Base-by-base conservation (phyloP, 345 rosid genomes). In the Gossypium stocksii region DNA sequence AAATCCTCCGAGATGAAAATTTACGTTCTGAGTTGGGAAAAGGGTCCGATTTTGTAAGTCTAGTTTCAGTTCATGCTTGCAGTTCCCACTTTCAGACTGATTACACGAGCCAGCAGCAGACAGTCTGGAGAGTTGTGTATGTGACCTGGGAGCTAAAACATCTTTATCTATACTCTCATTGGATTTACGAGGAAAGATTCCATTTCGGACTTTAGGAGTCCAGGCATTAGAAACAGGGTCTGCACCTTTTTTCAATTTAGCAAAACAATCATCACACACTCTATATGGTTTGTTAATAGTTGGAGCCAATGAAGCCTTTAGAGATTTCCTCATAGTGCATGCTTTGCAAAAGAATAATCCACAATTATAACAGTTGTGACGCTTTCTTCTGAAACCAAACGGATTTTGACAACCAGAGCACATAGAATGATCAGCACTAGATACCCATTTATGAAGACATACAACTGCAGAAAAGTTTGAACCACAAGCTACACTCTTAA, bases 361-460 rank as follows among this genome's bases (percentile, higher is more conserved):
- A 68, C 98, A 93, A 71, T 93, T 93, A 82, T 93, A 93, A 84
- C 98, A 93, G 78, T 91, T 93, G 87, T 91, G 98, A 17, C 94
- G 94, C 79, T 94, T 94, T 85, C 97, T 90, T 83, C 90, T 85
- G 66, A 94, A 91, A 71, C 84, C 88, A 77, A 91, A 94, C 56
- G 88, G 91, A 78, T 90, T 89, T 19, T 79, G 97, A 52, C 98
- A 94, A 73, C 88, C 91, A n/a, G 90, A 88, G 82, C 97, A 94
- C 16, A 85, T 66, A 22, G 93, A 88, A 70, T 90, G 91, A 78
- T 89, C 96, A 71, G 86, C 83, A 72, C 86, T 84, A 41, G 90
- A 77, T 72, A 89, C 84, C 89, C 86, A 83, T 80, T 86, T 90
- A 75, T 91, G 96, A 76, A 84, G 82, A 80, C 97, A 89, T 73